Conservation (phyloP, 2,329 filamentous ascomycete species). For the Ceratocystis cubensis region DNA sequence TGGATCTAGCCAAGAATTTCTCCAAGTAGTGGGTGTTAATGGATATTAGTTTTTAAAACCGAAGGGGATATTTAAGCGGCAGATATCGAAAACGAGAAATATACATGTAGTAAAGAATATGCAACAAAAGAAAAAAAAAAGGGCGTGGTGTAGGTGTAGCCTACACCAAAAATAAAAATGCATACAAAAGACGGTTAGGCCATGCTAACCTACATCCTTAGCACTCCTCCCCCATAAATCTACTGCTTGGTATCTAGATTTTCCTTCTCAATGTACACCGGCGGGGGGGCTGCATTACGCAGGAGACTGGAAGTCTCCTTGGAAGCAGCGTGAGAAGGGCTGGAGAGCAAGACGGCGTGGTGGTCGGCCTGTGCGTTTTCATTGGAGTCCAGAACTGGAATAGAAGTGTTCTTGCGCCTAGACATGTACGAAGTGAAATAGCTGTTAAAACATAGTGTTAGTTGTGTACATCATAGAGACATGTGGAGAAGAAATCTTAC, state of each 20-base stretch:
- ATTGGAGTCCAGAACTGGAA: background rate
- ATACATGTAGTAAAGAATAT: background rate
- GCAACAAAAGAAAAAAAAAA: background rate
- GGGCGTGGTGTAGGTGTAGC: background rate
- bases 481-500: conserved; percentile 1
- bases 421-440: background rate
- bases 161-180: background rate
- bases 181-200: background rate
- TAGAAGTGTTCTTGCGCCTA: background rate
- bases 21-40: no score
- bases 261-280: conserved; percentile 12
- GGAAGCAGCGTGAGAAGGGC: background rate
- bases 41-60: background rate
- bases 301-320: conserved; percentile 14
- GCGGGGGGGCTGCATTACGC: conserved; percentile 9
- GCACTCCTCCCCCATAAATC: background rate
- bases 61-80: background rate
- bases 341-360: background rate
- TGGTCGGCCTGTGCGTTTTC: background rate
- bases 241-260: background rate
- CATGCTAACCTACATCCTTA: no score
- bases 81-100: background rate
- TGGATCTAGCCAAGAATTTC: no score
- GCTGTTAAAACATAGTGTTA: background rate
- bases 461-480: background rate